Percentiles rank a stretch among this genome's conserved stretches.
phyloP scores from a whole-genome alignment of 179 eudicot genomes.

The Silene coronaria region DNA sequence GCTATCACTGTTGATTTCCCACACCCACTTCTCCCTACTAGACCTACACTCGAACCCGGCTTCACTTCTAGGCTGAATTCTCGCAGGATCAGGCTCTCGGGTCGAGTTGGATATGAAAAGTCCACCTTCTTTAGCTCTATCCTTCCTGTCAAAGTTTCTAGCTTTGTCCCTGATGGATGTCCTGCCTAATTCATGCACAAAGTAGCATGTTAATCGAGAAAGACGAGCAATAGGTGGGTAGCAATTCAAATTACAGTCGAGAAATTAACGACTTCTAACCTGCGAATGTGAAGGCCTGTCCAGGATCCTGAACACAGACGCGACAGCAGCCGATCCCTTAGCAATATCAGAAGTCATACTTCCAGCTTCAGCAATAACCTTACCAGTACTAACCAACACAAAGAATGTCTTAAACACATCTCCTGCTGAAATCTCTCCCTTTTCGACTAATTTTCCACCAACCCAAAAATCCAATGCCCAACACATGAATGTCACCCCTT shows the following conservation, averaged over 20 bases:
- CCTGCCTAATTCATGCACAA: slow-evolving; percentile 5
- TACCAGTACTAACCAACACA: slow-evolving; percentile 44
- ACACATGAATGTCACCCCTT: slow-evolving; percentile 42
- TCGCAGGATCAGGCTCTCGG: slow-evolving; percentile 23
- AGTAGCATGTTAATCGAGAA: background rate
- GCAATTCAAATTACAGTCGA: background rate
- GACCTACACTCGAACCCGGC: slow-evolving; percentile 36
- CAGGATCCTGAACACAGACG: slow-evolving; percentile 36
- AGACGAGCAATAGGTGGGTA: background rate
- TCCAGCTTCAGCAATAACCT: slow-evolving; percentile 45
- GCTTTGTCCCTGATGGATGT: slow-evolving; percentile 23
- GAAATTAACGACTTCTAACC: slow-evolving; percentile 17
- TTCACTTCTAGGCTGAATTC: slow-evolving; percentile 39
- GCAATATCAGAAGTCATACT: slow-evolving; percentile 51
- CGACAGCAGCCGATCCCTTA: slow-evolving; percentile 40
- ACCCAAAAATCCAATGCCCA: slow-evolving; percentile 52
- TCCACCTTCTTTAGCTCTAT: slow-evolving; percentile 40
- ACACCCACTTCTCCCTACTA: slow-evolving; percentile 45
- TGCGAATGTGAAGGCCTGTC: slow-evolving; percentile 31
- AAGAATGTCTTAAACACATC: slow-evolving; percentile 47
- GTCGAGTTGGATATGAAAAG: slow-evolving; percentile 36
- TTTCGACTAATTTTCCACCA: slow-evolving; percentile 40
- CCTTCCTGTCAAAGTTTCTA: slow-evolving; percentile 25
- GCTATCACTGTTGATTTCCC: slow-evolving; percentile 44
- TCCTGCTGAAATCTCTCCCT: slow-evolving; percentile 34